phyloP scores from a whole-genome alignment of 2,329 filamentous ascomycete genomes.

The Talaromyces sp. region DNA sequence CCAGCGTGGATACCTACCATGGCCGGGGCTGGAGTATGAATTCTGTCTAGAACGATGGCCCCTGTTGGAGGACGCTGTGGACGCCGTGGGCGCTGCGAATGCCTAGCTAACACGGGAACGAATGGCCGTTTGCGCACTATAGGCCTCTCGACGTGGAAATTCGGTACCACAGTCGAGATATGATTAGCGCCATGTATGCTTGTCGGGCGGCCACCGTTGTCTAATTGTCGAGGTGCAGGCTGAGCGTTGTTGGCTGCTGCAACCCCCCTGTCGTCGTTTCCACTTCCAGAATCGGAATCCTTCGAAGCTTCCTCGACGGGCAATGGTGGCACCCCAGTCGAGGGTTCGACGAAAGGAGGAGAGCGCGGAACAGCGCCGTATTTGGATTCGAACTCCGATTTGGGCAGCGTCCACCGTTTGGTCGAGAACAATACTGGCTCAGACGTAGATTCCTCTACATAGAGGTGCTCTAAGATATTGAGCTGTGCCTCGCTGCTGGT shows the following conservation, averaged over 20 bases:
- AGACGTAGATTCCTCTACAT: neutral
- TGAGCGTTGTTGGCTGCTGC: neutral
- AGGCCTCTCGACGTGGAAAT: neutral
- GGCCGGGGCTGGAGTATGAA: neutral
- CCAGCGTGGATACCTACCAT: neutral
- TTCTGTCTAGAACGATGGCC: neutral
- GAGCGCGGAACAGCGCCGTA: neutral
- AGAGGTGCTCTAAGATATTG: neutral
- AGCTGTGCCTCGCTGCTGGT: neutral
- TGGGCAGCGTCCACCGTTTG: neutral
- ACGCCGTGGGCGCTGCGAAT: neutral
- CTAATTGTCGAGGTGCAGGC: neutral
- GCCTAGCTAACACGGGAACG: neutral
- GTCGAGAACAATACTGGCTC: neutral
- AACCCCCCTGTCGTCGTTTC: neutral
- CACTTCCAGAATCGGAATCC: neutral
- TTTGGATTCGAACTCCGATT: conserved; percentile 4
- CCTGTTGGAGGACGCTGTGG: neutral
- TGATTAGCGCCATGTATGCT: too few relatives aligned
- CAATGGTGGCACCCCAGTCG: neutral
- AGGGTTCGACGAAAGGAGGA: neutral
- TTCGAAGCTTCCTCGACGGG: neutral
- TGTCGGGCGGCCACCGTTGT: neutral
- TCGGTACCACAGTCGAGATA: neutral
- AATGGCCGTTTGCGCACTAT: neutral